These are phyloP conservation scores for Castanea mollissima DNA, from an alignment of 306 rosid species.

Conservation along the genomic window DNA sequence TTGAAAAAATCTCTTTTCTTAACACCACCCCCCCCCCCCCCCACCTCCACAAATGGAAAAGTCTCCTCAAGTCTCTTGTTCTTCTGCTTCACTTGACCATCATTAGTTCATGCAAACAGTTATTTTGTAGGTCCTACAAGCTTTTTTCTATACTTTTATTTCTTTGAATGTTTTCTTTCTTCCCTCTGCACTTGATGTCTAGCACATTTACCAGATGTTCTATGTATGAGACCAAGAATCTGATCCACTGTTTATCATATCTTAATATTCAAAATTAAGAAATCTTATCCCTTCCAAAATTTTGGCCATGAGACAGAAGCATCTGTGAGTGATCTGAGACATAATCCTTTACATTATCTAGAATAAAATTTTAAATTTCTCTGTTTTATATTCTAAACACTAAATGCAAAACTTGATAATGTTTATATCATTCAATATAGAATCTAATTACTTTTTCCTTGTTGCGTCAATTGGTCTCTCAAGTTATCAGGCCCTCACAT, in stretches of 20 bases:
- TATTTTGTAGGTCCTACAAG: not conserved
- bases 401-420: not conserved
- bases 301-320: not conserved
- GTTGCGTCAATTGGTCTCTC: constrained; percentile 5
- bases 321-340: not conserved
- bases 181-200: not conserved
- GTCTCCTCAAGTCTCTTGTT: not conserved
- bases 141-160: not conserved
- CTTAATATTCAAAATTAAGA: not conserved
- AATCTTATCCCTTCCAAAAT: not conserved
- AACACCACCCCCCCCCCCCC: not conserved
- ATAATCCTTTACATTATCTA: not conserved
- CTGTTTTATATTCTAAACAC: not conserved
- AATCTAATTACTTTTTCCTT: constrained; percentile 1
- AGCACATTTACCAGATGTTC: not conserved
- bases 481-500: not conserved
- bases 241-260: not conserved
- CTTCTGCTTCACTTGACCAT: not conserved
- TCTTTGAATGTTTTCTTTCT: not conserved
- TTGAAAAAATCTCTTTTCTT: not conserved
- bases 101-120: not conserved
- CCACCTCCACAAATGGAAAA: not conserved
- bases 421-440: not conserved
- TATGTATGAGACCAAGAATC: not conserved
- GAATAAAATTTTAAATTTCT: not conserved